Base-by-base conservation (phyloP, 352 stramenopile genomes). In the Achlya hypogyna region DNA sequence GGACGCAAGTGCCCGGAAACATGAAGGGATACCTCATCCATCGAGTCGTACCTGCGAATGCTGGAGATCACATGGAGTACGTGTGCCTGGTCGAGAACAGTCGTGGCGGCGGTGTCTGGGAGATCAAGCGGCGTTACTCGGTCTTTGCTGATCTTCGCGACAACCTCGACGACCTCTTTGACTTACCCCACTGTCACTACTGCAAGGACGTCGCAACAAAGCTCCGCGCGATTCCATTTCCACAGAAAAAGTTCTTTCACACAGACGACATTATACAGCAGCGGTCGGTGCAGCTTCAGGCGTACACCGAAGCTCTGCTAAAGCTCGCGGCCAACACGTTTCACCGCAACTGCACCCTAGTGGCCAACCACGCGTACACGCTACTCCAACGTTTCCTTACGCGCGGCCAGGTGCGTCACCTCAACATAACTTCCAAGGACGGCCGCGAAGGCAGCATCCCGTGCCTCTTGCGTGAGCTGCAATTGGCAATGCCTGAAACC, bases 101-200 rank as follows among this genome's bases (percentile, higher is more conserved):
- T 42, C 74, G 83, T 1, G 72, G 78, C 14, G 74, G 70, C 12
- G 65, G 77, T 51, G 70, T 72, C 40, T 91, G 82, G 82, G 72
- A 84, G 65, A 77, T 91, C 68, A 73, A 78, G 59, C 77, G 82
- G 14, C 79, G 82, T 14, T 91, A 84, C 69, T 88, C 81, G 43
- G 73, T 74, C 18, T 89, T 91, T 69, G 75, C 72, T n/a, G 70
- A 80, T 27, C 65, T 91, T 35, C 79, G 79, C 31, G 75, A 87
- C 28, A 76, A 87, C 63, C 69, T 89, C 9, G 53, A 71, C 31
- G 70, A 74, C 12, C 71, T 83, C 1, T 87, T 89, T 52, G 72
- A 77, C 51, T 63, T 60, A 8, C 71, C 79, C 0, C 82, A 91
- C 63, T 91, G 82, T 74, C 69, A 77, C 51, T 81, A 84, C 53